phyloP scores from a whole-genome alignment of 179 eudicot genomes.

The Amaranthus tricolor region DNA sequence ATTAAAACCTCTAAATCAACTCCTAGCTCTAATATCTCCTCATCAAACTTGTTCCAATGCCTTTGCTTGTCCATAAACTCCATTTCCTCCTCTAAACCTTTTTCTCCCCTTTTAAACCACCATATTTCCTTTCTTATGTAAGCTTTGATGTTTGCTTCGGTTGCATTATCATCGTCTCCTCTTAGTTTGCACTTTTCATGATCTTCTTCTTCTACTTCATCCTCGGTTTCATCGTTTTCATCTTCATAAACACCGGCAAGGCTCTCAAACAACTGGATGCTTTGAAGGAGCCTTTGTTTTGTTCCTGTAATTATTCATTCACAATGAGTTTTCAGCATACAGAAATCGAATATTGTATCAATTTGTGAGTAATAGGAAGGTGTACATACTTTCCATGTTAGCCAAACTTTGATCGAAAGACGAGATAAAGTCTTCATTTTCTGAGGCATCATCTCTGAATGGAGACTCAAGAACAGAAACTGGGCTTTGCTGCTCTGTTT shows the following conservation, averaged over 20 bases:
- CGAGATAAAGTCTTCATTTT: slow-evolving; percentile 18
- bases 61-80: slow-evolving; percentile 23
- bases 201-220: slow-evolving; percentile 5
- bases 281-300: slow-evolving; percentile 35
- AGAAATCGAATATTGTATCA: neutral
- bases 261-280: slow-evolving; percentile 36
- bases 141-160: slow-evolving; percentile 8
- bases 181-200: no score
- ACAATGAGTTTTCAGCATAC: neutral
- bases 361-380: neutral
- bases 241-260: slow-evolving; percentile 34
- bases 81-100: slow-evolving; percentile 25
- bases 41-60: slow-evolving; percentile 46
- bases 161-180: neutral
- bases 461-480: slow-evolving; percentile 40
- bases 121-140: slow-evolving; percentile 9
- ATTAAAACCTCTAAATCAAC: slow-evolving; percentile 31
- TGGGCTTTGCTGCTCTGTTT: slow-evolving; percentile 35
- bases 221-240: neutral
- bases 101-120: slow-evolving; percentile 10
- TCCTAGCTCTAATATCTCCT: slow-evolving; percentile 38
- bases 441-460: slow-evolving; percentile 32
- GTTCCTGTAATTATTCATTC: slow-evolving; percentile 20
- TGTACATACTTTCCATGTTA: slow-evolving; percentile 37
- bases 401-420: slow-evolving; percentile 37